These are phyloP conservation scores for Chenopodium suecicum DNA, from an alignment of 148 eudicot species.

Conservation along the genomic window DNA sequence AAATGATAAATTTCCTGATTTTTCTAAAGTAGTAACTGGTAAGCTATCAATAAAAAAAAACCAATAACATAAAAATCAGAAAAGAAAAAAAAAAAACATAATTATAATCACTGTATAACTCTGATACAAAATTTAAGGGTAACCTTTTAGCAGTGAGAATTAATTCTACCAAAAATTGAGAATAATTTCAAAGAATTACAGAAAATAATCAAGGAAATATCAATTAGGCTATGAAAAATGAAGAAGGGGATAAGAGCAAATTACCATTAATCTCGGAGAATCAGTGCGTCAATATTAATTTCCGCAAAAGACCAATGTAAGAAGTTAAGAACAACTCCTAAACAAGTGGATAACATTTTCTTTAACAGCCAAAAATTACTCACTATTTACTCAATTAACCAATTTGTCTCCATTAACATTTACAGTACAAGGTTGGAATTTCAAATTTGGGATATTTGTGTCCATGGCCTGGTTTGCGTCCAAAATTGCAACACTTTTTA, in stretches of 20 bases:
- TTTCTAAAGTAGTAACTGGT: not conserved
- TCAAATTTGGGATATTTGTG: too few species aligned
- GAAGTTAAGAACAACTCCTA: too few species aligned
- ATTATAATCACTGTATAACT: not conserved
- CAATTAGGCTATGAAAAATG: not conserved
- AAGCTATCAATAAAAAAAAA: not conserved
- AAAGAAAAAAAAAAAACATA: not conserved
- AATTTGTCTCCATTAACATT: too few species aligned
- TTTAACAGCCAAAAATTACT: too few species aligned
- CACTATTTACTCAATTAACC: too few species aligned
- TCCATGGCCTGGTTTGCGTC: too few species aligned
- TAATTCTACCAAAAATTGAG: not conserved
- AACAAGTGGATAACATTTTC: too few species aligned
- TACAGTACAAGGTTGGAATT: too few species aligned
- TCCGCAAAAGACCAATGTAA: not conserved
- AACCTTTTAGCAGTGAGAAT: not conserved
- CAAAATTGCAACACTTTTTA: too few species aligned
- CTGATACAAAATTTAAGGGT: not conserved
- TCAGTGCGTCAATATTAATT: not conserved
- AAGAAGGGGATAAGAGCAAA: not conserved
- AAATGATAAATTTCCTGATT: not conserved
- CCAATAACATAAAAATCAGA: not conserved
- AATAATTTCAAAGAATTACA: not conserved
- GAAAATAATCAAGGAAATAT: not conserved
- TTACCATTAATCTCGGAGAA: slow-evolving; percentile 17